phyloP scores from a whole-genome alignment of 495 filamentous ascomycete genomes.

The Xylaria bambusicola region DNA sequence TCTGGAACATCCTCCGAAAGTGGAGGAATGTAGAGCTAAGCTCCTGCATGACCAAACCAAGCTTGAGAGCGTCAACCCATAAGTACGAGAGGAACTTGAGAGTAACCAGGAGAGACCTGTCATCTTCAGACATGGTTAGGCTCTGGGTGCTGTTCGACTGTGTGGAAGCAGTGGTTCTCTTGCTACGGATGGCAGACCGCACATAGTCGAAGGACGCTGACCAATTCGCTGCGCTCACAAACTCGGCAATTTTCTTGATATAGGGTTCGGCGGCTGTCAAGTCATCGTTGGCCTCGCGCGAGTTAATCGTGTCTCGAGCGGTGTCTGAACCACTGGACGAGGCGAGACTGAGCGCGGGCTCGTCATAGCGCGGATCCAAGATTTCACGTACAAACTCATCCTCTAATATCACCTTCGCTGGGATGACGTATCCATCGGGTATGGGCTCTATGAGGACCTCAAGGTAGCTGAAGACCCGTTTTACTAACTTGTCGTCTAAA shows the following conservation, averaged over 20 bases:
- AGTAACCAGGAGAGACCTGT: slow-evolving; percentile 50
- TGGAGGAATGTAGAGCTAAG: slow-evolving; percentile 64
- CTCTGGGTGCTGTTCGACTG: slow-evolving; percentile 39
- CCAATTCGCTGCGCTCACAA: slow-evolving; percentile 64
- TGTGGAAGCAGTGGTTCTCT: slow-evolving; percentile 45
- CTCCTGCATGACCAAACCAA: slow-evolving; percentile 61
- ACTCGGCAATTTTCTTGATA: slow-evolving; percentile 57
- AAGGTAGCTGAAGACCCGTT: slow-evolving; percentile 44
- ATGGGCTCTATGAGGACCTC: slow-evolving; percentile 49
- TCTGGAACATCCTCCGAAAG: slow-evolving; percentile 62
- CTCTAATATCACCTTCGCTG: slow-evolving; percentile 48
- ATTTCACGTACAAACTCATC: slow-evolving; percentile 39
- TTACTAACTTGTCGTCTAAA: slow-evolving; percentile 40
- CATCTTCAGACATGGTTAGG: slow-evolving; percentile 50
- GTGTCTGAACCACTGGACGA: slow-evolving; percentile 43
- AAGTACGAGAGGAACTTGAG: slow-evolving; percentile 58
- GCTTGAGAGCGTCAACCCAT: slow-evolving; percentile 62
- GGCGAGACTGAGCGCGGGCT: slow-evolving; percentile 33
- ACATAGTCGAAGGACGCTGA: slow-evolving; percentile 56
- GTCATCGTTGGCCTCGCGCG: slow-evolving; percentile 21
- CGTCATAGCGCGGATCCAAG: slow-evolving; percentile 32
- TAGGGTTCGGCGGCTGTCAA: slow-evolving; percentile 47
- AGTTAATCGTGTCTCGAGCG: slow-evolving; percentile 36
- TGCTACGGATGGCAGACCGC: slow-evolving; percentile 47
- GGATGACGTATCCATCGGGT: slow-evolving; percentile 49